Base-by-base conservation (phyloP, 352 stramenopile species). In the Pythium phragmiticola region DNA sequence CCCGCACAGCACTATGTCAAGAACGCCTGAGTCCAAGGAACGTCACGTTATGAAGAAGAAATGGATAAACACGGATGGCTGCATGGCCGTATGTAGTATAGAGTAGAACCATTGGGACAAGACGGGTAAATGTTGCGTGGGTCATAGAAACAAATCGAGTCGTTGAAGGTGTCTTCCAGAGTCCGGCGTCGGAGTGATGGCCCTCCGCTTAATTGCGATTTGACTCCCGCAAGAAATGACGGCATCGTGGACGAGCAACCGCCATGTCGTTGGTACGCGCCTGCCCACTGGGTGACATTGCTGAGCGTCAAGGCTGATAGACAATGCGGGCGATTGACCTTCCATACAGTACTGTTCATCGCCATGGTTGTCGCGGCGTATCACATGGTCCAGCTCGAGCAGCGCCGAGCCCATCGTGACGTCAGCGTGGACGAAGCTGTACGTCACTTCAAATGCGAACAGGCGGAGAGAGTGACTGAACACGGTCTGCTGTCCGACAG, bases 311-410 rank as follows among this genome's bases (percentile, higher is more conserved):
- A 46, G 9, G 23, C 21, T 50, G 16, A 28, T 23, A 30, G 50
- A 57, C 8, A 19, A 3, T 39, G 34, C 34, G 11, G 16, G 43
- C 13, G 14, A 23, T n/a, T 39, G 12, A 28, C 39, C 9, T n/a
- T 12, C 0, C 47, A 46, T 50, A 26, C 36, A 92, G 82, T 89
- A 61, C 71, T 90, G 47, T 9, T 85, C 23, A 58, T 89, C 30
- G 82, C 80, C 13, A 66, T 90, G 54, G 53, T 87, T 43, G 65
- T 86, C 17, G 77, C 80, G 26, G 76, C 78, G 39, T 90, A 85
- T 56, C 80, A 84, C 16, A 75, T 92, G 42, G 76, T 72, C 19
- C 71, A 69, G 37, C 70, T 92, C 39, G 79, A 89, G 69, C 49
- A 69, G 37, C 72, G 81, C 26, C 77, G 80, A 43, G 60, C 61